phyloP scores from a whole-genome alignment of 768 basidiomycete genomes.

The Suillus fuscotomentosus region DNA sequence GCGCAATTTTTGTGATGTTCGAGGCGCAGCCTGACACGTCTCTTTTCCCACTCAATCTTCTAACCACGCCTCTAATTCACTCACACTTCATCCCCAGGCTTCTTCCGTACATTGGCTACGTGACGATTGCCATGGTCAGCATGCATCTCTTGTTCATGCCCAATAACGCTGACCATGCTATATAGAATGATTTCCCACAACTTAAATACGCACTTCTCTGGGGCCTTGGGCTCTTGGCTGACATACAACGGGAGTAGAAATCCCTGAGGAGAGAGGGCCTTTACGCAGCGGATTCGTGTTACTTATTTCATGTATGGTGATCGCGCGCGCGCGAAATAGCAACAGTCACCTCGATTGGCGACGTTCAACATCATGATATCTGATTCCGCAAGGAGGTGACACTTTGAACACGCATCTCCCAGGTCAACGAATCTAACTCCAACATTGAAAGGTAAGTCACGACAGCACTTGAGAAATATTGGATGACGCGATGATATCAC shows the following conservation, averaged over 20 bases:
- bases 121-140: constrained; percentile 61
- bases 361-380: not conserved
- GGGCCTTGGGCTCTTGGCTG: constrained; percentile 73
- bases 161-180: constrained; percentile 8
- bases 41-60: not conserved
- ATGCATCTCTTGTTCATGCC: not conserved
- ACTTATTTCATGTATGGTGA: not conserved
- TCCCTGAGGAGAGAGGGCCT: not conserved
- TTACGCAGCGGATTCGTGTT: not conserved
- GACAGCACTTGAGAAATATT: not conserved
- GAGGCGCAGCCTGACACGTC: not conserved
- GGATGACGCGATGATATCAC: not conserved
- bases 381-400: not conserved
- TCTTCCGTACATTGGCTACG: constrained; percentile 91
- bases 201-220: constrained; percentile 86
- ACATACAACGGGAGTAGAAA: constrained; percentile 78
- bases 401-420: not conserved
- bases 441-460: not conserved
- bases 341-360: not conserved
- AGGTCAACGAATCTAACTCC: not conserved
- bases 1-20: no score
- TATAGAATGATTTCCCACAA: constrained; percentile 91
- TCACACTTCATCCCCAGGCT: constrained; percentile 35
- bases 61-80: not conserved
- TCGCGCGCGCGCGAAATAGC: not conserved